Conservation (phyloP, 1,284 basidiomycete species). For the Rhodotorula sp. region DNA sequence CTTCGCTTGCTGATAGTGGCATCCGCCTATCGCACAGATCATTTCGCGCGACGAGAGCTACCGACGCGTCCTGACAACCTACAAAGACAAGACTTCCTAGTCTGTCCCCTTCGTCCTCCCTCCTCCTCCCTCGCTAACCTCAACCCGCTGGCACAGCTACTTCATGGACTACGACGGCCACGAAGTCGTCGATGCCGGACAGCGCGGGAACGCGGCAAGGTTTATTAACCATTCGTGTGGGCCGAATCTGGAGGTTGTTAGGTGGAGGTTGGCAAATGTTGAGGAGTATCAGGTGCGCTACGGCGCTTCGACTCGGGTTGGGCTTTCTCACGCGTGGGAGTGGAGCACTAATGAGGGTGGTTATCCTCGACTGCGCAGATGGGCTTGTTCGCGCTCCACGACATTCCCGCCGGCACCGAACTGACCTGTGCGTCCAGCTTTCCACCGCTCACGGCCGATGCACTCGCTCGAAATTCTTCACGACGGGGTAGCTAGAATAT, state of each 20-base stretch:
- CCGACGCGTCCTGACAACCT: constrained; percentile 36
- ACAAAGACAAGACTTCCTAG: constrained; percentile 48
- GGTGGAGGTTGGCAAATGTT: constrained; percentile 44
- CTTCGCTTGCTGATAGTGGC: too few species aligned
- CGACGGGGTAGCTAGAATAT: too few species aligned
- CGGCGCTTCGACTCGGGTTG: not conserved
- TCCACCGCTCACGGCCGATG: not conserved
- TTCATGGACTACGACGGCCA: constrained; percentile 45
- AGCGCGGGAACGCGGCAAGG: constrained; percentile 53
- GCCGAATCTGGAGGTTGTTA: constrained; percentile 40
- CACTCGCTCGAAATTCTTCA: not conserved
- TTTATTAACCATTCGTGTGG: constrained; percentile 52
- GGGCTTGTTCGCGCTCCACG: constrained; percentile 50
- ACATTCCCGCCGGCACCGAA: constrained; percentile 53
- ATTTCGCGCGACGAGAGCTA: constrained; percentile 45
- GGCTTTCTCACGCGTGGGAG: not conserved
- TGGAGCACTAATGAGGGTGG: not conserved
- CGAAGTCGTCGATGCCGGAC: constrained; percentile 12
- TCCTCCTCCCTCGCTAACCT: not conserved
- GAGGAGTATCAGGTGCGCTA: constrained; percentile 54
- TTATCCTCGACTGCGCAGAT: constrained; percentile 19
- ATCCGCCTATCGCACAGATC: constrained; percentile 17
- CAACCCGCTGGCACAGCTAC: not conserved
- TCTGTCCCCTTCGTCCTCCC: constrained; percentile 47
- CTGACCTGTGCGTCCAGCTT: constrained; percentile 41